Percentiles rank a stretch among this genome's conserved stretches.
phyloP scores from a whole-genome alignment of 2,329 filamentous ascomycete genomes.

The Diaporthe nobilis region DNA sequence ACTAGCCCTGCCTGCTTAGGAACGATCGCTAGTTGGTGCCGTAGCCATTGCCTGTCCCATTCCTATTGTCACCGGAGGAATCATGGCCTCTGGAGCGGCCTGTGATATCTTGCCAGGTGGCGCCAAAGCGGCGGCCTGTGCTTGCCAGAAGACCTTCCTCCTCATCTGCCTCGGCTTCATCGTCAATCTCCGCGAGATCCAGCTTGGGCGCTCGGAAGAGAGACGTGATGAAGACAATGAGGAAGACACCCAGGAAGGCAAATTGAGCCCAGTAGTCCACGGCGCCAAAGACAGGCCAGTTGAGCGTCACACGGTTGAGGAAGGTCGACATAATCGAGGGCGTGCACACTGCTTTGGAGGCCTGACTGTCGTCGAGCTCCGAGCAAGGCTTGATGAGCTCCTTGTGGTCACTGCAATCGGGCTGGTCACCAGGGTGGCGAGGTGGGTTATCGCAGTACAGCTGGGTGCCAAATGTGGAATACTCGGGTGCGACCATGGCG shows the following conservation, averaged over 20 bases:
- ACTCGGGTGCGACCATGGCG: constrained; percentile 96
- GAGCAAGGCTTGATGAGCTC: constrained; percentile 86
- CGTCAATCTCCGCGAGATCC: constrained; percentile 83
- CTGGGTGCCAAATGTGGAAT: constrained; percentile 93
- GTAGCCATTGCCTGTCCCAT: constrained; percentile 16
- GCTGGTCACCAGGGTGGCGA: constrained; percentile 72
- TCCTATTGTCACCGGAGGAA: constrained; percentile 25
- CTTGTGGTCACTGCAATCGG: constrained; percentile 80
- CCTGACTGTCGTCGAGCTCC: constrained; percentile 78
- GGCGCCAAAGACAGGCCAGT: constrained; percentile 94
- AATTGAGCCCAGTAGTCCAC: constrained; percentile 98
- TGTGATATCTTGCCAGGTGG: constrained; percentile 90
- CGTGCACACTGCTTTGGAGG: constrained; percentile 87
- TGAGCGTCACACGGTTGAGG: constrained; percentile 90
- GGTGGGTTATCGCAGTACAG: constrained; percentile 88
- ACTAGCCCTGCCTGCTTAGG: not conserved
- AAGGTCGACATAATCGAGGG: constrained; percentile 93
- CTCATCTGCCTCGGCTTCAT: constrained; percentile 91
- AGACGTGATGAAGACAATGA: constrained; percentile 84
- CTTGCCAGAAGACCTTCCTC: constrained; percentile 92
- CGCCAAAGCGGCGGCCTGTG: constrained; percentile 85
- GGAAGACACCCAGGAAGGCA: constrained; percentile 86
- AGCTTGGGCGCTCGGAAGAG: constrained; percentile 86
- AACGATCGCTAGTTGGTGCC: constrained; percentile 33
- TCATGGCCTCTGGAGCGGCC: constrained; percentile 58